These are phyloP conservation scores for Endocarpon pusillum DNA, from an alignment of 495 filamentous ascomycete species.

Conservation along the genomic window DNA sequence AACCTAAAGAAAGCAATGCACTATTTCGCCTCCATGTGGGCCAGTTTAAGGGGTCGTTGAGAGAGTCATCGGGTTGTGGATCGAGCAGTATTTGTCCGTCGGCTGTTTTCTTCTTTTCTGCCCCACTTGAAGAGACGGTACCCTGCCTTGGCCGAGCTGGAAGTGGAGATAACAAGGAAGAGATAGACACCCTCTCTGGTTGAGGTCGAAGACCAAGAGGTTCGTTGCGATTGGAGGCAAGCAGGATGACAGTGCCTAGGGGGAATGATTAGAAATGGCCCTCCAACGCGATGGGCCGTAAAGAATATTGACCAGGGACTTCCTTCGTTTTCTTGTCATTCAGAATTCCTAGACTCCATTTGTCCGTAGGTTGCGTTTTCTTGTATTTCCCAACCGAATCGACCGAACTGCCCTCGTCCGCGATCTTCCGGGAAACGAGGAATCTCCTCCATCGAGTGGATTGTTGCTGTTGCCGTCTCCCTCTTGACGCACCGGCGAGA, in stretches of 20 bases:
- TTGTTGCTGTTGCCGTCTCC: background rate
- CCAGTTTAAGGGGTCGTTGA: constrained; percentile 93
- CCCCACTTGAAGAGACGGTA: constrained; percentile 15
- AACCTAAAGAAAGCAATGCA: constrained; percentile 67
- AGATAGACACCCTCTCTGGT: constrained; percentile 57
- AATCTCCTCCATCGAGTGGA: background rate
- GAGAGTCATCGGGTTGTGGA: constrained; percentile 80
- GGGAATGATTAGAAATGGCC: constrained; percentile 5
- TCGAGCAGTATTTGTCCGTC: constrained; percentile 80
- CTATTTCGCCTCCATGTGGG: constrained; percentile 63
- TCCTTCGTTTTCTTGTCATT: constrained; percentile 73
- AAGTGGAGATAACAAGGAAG: constrained; percentile 49
- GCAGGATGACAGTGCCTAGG: constrained; percentile 62
- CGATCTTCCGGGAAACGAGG: background rate
- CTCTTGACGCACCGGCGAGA: background rate
- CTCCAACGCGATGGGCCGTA: background rate
- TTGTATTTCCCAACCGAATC: background rate
- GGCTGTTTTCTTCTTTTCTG: constrained; percentile 54
- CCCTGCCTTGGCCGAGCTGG: constrained; percentile 23
- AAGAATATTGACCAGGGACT: constrained; percentile 59
- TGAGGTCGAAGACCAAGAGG: constrained; percentile 64
- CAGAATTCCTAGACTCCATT: constrained; percentile 68
- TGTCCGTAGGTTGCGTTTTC: constrained; percentile 9
- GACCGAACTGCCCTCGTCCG: background rate
- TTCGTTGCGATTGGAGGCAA: constrained; percentile 61